Percentiles rank a stretch among this genome's conserved stretches.
Conservation (phyloP, 108 stramenopile genomes). For the Heterococcus sp. region DNA sequence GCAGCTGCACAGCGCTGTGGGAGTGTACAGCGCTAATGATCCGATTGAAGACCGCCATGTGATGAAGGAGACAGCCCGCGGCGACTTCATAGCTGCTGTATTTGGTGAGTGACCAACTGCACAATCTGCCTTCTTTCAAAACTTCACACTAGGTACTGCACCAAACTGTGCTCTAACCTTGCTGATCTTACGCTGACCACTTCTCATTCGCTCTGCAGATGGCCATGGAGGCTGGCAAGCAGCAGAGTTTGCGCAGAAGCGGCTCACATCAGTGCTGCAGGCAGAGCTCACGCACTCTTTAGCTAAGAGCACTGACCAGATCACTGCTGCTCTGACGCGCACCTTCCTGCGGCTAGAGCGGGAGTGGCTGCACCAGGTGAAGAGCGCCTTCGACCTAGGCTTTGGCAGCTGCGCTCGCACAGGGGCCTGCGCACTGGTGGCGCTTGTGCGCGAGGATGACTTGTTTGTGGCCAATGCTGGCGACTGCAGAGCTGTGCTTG, state of each 20-base stretch:
- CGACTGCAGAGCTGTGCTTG: conserved; percentile 58
- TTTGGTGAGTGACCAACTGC: no score
- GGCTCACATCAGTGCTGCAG: conserved; percentile 17
- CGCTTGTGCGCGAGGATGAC: conserved; percentile 33
- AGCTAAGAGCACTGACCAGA: conserved; percentile 27
- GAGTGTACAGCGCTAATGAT: conserved; percentile 56
- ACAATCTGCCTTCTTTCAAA: no score
- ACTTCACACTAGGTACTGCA: no score
- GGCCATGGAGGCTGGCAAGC: conserved; percentile 68
- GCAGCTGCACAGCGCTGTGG: background rate
- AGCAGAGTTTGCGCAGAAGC: conserved; percentile 55
- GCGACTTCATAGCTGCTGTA: conserved; percentile 53
- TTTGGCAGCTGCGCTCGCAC: conserved; percentile 56
- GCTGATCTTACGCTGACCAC: no score
- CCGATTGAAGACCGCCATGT: conserved; percentile 60
- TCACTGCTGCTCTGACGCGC: conserved; percentile 12
- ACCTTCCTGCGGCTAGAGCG: conserved; percentile 56
- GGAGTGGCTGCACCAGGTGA: conserved; percentile 44
- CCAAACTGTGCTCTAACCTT: no score
- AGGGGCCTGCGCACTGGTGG: conserved; percentile 58
- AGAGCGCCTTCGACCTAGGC: conserved; percentile 57
- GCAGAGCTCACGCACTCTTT: conserved; percentile 16
- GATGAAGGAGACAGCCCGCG: conserved; percentile 18
- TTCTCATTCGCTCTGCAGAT: no score
- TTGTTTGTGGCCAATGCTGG: conserved; percentile 61